phyloP scores from a whole-genome alignment of 176 grass and related monocot species.

The Oryza rufipogon region DNA sequence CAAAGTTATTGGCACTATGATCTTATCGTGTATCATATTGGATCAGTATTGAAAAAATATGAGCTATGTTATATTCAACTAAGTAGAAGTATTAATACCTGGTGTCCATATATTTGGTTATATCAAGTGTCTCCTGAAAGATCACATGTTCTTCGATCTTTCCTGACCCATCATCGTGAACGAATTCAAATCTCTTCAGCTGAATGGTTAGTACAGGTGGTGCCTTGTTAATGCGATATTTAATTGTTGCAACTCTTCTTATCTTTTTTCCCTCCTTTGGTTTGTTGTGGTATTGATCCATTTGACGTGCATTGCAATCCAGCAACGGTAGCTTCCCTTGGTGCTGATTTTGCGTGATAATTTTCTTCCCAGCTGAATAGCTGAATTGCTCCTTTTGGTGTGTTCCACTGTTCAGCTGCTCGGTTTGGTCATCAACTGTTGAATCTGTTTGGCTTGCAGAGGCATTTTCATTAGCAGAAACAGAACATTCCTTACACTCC shows the following conservation, averaged over 20 bases:
- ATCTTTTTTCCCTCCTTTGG: neutral
- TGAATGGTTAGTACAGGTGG: constrained; percentile 62
- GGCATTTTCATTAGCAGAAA: constrained; percentile 9
- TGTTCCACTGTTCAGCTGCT: neutral
- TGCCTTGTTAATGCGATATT: constrained; percentile 31
- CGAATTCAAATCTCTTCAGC: constrained; percentile 59
- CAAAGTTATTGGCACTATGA: too few species aligned
- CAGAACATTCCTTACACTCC: constrained; percentile 39
- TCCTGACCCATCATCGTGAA: neutral
- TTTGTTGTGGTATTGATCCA: neutral
- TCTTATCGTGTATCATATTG: too few species aligned
- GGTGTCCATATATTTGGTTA: constrained; percentile 44
- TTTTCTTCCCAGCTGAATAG: neutral
- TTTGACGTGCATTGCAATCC: neutral
- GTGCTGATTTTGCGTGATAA: neutral
- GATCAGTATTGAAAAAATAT: too few species aligned
- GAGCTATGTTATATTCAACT: too few species aligned
- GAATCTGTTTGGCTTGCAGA: neutral
- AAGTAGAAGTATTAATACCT: constrained; percentile 42
- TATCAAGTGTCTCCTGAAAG: constrained; percentile 59
- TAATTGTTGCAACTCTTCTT: constrained; percentile 37
- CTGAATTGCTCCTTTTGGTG: constrained; percentile 3
- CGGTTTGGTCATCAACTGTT: neutral
- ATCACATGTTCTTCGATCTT: constrained; percentile 48
- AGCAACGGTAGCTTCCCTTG: neutral